These are phyloP conservation scores for Cucurbita pepo DNA, from an alignment of 306 rosid species.

Conservation along the genomic window DNA sequence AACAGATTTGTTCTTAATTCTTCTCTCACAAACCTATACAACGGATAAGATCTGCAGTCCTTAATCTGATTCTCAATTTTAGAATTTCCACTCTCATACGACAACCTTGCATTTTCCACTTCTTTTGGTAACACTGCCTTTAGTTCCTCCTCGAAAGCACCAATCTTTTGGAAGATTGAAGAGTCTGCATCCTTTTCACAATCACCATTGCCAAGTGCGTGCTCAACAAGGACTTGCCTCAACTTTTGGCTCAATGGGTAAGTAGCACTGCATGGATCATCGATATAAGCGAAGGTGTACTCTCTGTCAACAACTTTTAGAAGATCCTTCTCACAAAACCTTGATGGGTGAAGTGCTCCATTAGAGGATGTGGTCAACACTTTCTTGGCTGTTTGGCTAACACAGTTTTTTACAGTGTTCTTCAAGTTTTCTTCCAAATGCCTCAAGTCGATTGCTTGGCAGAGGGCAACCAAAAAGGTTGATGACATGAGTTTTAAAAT, in stretches of 20 bases:
- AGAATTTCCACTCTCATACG: conserved; percentile 32
- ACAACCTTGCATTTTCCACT: conserved; percentile 42
- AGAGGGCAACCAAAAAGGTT: conserved; percentile 54
- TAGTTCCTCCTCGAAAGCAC: conserved; percentile 59
- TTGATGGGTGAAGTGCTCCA: conserved; percentile 74
- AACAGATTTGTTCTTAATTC: conserved; percentile 38
- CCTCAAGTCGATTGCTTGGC: conserved; percentile 84
- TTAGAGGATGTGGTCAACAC: conserved; percentile 45
- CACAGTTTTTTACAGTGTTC: conserved; percentile 38
- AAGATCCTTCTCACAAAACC: conserved; percentile 72
- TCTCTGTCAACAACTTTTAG: conserved; percentile 64
- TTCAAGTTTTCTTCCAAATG: conserved; percentile 82
- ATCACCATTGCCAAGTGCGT: conserved; percentile 45
- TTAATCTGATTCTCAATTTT: conserved; percentile 37
- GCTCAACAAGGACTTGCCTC: conserved; percentile 61
- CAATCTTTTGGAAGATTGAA: conserved; percentile 78
- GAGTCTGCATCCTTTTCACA: conserved; percentile 39
- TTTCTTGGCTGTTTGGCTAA: conserved; percentile 66
- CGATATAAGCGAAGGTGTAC: conserved; percentile 42
- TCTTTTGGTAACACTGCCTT: conserved; percentile 52
- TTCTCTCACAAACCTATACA: conserved; percentile 70
- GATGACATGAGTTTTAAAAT: conserved; percentile 82
- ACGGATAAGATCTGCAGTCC: conserved; percentile 69
- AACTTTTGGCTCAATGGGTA: conserved; percentile 80
- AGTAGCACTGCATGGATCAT: conserved; percentile 58